A percentile compares a stretch with the other conserved stretches of the same genome.
Conservation (phyloP, 768 basidiomycete genomes). For the Vishniacozyma victoriae region DNA sequence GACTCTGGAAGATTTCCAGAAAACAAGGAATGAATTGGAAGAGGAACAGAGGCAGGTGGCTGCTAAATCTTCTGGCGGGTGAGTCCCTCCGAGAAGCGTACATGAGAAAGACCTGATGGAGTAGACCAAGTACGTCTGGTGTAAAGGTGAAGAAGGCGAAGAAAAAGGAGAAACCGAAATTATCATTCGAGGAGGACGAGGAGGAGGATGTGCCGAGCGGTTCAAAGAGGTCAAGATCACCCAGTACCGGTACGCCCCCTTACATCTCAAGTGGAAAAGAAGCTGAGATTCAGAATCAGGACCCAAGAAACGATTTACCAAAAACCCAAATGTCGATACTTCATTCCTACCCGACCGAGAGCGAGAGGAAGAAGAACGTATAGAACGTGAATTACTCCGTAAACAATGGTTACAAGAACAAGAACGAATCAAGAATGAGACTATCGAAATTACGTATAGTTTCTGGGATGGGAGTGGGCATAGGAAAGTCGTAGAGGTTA, state of each 20-base stretch:
- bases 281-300: conserved; percentile 48
- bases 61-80: conserved; percentile 52
- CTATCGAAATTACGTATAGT: conserved; percentile 88
- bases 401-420: conserved; percentile 78
- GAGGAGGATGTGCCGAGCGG: conserved; percentile 48
- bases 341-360: conserved; percentile 98
- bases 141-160: conserved; percentile 67
- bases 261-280: no score
- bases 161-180: conserved; percentile 76
- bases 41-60: conserved; percentile 87
- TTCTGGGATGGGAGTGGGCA: conserved; percentile 99
- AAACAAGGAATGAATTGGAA: conserved; percentile 77
- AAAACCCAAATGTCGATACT: conserved; percentile 95
- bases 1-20: conserved; percentile 84
- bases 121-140: conserved; percentile 64
- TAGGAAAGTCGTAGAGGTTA: conserved; percentile 83
- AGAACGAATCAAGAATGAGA: conserved; percentile 62
- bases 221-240: no score
- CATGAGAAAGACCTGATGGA: conserved; percentile 47
- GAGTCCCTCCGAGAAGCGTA: not conserved
- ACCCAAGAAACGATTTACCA: conserved; percentile 66
- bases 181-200: conserved; percentile 91
- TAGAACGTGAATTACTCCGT: conserved; percentile 78
- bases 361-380: conserved; percentile 85
- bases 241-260: no score